Base-by-base conservation (phyloP, 169 alveolate genomes). In the Prorocentrum cordatum region DNA sequence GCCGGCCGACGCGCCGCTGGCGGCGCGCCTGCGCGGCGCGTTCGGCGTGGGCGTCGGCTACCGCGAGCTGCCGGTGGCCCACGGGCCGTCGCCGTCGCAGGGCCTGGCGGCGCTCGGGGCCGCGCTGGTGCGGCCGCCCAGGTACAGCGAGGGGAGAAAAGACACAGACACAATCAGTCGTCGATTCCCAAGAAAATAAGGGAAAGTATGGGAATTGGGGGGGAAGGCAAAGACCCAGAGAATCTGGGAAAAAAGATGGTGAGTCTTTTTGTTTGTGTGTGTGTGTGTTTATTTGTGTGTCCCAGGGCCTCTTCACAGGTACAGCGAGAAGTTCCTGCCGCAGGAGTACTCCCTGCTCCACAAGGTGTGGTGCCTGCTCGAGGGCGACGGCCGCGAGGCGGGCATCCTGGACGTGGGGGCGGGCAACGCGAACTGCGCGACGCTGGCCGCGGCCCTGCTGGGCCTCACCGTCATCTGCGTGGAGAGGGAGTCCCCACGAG, bases 351-450 rank as follows among this genome's bases (percentile, higher is more conserved):
- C 88, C 5, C 29, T 77, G 31, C 75, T 77, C 6, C 88, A 77
- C 64, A 77, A 77, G 62, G 29, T 59, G 16, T 35, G 72, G 72
- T 26, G 31, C n/a, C 75, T 32, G 14, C 20, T 66, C 59, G 36
- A 20, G n/a, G 86, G 86, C 24, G 59, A 75, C 31, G 27, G 32
- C 22, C 2, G 0, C 6, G 7, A 10, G 4, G 58, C 64, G 3
- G 88, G 88, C 2, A 75, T 77, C 38, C 72, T 77, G 35, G 88
- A 77, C 88, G 59, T 77, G 26, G 88, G 88, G 5, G 88, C 88
- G 22, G 88, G 88, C 64, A 77, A 77, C n/a, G 88, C 88, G 36
- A 77, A 77, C 75, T 77, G 88, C 38, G 88, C 88, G 31, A 50
- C 59, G 54, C 75, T 77, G 45, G 75, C 75, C 1, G 88, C 88